Percentiles rank a stretch among this genome's conserved stretches.
These are phyloP conservation scores for Colletotrichum magnum DNA, from an alignment of 2,329 filamentous ascomycete species.

Conservation along the genomic window DNA sequence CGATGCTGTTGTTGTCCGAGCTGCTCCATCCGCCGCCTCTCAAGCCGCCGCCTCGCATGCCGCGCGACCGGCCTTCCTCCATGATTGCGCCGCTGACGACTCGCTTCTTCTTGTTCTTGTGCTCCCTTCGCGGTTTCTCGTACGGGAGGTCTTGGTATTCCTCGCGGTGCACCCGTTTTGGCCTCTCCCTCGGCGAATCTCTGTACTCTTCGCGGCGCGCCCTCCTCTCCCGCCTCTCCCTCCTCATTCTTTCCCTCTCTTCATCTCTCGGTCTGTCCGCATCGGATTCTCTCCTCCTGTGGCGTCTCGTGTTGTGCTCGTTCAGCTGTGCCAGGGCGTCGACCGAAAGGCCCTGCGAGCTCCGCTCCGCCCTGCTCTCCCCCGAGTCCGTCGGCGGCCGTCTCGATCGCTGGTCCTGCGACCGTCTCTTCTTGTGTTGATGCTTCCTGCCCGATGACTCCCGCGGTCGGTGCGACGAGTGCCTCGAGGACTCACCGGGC, in stretches of 20 bases:
- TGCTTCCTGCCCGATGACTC: constrained; percentile 51
- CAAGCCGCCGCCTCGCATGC: constrained; percentile 61
- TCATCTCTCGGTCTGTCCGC: constrained; percentile 49
- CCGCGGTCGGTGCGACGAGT: constrained; percentile 48
- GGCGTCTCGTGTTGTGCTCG: constrained; percentile 66
- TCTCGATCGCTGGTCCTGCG: constrained; percentile 48
- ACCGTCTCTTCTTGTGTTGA: constrained; percentile 53
- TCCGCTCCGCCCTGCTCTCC: constrained; percentile 47
- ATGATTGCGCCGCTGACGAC: constrained; percentile 79
- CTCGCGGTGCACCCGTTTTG: constrained; percentile 42
- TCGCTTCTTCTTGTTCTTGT: constrained; percentile 66
- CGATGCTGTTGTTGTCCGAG: constrained; percentile 60
- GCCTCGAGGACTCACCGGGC: constrained; percentile 50
- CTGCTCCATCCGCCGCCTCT: constrained; percentile 62
- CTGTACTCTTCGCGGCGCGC: constrained; percentile 38
- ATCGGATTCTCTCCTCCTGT: constrained; percentile 48
- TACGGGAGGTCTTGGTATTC: constrained; percentile 47
- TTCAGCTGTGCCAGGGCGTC: constrained; percentile 78
- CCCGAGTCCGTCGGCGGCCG: constrained; percentile 52
- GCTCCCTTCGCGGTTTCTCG: constrained; percentile 52
- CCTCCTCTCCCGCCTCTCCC: constrained; percentile 43
- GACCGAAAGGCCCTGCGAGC: constrained; percentile 55
- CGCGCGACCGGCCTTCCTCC: constrained; percentile 72
- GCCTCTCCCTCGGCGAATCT: constrained; percentile 23
- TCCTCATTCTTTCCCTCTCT: constrained; percentile 46